A percentile compares a stretch with the other conserved stretches of the same genome.
Conservation (phyloP, 441 rosid species). For the Erodium moschatum region DNA sequence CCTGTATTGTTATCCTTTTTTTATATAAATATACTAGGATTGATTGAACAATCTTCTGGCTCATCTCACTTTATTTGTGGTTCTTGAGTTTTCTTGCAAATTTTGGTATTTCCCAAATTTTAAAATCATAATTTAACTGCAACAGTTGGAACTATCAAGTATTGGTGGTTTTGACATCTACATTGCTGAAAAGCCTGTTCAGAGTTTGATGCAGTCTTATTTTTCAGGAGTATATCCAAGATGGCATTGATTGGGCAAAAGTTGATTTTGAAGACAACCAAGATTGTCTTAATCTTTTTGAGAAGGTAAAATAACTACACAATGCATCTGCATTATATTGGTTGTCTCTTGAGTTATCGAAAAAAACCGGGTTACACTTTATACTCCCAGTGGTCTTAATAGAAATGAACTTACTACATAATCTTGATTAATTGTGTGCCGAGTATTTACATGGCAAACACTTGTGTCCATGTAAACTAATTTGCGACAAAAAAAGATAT, state of each 20-base stretch:
- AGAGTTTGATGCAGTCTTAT: neutral
- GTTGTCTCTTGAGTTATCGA: no score
- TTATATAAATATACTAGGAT: neutral
- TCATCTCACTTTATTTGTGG: neutral
- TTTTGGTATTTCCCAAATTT: neutral
- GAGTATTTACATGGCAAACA: neutral
- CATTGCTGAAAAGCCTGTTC: neutral
- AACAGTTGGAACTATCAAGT: neutral
- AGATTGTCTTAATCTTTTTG: slow-evolving; percentile 94
- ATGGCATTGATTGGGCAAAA: slow-evolving; percentile 97
- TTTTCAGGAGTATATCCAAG: slow-evolving; percentile 90
- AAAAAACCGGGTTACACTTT: neutral
- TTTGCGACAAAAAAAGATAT: neutral
- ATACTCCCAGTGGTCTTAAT: neutral
- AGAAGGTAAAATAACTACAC: no score
- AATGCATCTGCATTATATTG: slow-evolving; percentile 11
- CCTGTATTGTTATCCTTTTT: slow-evolving; percentile 1
- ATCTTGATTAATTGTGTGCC: neutral
- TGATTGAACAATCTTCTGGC: neutral
- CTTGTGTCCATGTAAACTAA: neutral
- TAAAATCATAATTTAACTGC: neutral
- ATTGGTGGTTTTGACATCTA: neutral
- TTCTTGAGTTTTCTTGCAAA: neutral
- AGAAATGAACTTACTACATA: neutral
- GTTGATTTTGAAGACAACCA: slow-evolving; percentile 98